Conservation (phyloP, 192 early-diverging fungal genomes). For the Chytriomyces sp. region DNA sequence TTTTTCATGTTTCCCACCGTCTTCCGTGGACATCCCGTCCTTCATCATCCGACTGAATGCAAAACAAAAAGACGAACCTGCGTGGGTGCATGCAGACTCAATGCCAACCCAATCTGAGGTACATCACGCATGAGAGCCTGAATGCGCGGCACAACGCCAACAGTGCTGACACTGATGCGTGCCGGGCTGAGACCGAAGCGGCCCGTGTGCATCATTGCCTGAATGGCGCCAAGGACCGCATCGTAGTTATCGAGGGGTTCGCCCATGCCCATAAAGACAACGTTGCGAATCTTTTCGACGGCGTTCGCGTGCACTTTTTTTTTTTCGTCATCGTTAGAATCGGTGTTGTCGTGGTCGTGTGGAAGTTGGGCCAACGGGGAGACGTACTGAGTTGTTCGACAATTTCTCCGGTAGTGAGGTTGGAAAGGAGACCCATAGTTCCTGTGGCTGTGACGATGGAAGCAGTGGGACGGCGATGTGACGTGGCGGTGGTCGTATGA, state of each 20-base stretch:
- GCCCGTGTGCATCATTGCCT: conserved; percentile 50
- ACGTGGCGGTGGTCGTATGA: too few relatives aligned
- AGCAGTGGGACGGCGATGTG: too few relatives aligned
- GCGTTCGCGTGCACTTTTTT: conserved; percentile 47
- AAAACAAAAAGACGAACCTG: conserved; percentile 27
- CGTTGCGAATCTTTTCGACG: conserved; percentile 54
- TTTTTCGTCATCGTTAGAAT: not conserved
- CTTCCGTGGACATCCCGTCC: too few relatives aligned
- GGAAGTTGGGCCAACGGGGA: not conserved
- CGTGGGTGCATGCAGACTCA: conserved; percentile 59
- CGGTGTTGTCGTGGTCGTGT: not conserved
- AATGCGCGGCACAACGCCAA: conserved; percentile 60
- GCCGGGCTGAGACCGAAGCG: conserved; percentile 48
- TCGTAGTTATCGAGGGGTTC: conserved; percentile 62
- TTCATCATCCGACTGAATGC: too few relatives aligned
- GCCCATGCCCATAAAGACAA: conserved; percentile 65
- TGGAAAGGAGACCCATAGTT: conserved; percentile 58
- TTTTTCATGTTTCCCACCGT: too few relatives aligned
- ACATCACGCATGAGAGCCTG: conserved; percentile 44
- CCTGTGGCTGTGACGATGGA: conserved; percentile 50
- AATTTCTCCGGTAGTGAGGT: conserved; percentile 56
- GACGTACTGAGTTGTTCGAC: conserved; percentile 52
- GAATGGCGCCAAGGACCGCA: conserved; percentile 46
- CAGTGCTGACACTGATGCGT: conserved; percentile 57
- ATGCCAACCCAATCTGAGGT: conserved; percentile 53